A percentile compares a stretch with the other conserved stretches of the same genome.
Conservation (phyloP, 306 rosid species). For the Cicer arietinum region DNA sequence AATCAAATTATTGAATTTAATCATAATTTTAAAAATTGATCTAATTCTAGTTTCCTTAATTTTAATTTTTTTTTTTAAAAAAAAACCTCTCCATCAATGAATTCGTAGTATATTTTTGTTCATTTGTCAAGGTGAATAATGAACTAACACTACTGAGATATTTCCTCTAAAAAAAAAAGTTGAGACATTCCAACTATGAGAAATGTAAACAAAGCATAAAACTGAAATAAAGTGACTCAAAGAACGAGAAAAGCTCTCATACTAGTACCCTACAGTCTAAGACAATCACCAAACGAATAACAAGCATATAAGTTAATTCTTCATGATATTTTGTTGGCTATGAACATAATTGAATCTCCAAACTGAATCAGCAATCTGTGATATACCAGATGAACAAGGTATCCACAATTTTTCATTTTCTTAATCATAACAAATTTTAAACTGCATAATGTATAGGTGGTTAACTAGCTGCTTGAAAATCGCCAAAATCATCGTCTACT, state of each 20-base stretch:
- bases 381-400: slow-evolving; percentile 43
- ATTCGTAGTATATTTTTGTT: no score
- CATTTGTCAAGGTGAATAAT: no score
- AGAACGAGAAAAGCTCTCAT: slow-evolving; percentile 20
- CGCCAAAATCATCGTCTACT: slow-evolving; percentile 92
- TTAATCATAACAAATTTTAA: slow-evolving; percentile 45
- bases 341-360: slow-evolving; percentile 40
- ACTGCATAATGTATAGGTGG: slow-evolving; percentile 19
- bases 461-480: slow-evolving; percentile 85
- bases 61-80: no score
- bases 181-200: slow-evolving; percentile 43
- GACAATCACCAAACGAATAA: slow-evolving; percentile 32
- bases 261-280: slow-evolving; percentile 30
- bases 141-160: no score
- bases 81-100: no score
- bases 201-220: slow-evolving; percentile 30
- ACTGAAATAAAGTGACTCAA: slow-evolving; percentile 35
- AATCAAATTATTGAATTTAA: no score
- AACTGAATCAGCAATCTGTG: slow-evolving; percentile 41
- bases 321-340: slow-evolving; percentile 38
- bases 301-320: slow-evolving; percentile 35
- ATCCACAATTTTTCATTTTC: slow-evolving; percentile 34
- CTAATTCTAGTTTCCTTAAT: no score
- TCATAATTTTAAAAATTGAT: no score
- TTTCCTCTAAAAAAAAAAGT: no score